Evolutionary conservation across 495 filamentous ascomycete species (phyloP).

Genomic region (Pyronema domesticum): DNA sequence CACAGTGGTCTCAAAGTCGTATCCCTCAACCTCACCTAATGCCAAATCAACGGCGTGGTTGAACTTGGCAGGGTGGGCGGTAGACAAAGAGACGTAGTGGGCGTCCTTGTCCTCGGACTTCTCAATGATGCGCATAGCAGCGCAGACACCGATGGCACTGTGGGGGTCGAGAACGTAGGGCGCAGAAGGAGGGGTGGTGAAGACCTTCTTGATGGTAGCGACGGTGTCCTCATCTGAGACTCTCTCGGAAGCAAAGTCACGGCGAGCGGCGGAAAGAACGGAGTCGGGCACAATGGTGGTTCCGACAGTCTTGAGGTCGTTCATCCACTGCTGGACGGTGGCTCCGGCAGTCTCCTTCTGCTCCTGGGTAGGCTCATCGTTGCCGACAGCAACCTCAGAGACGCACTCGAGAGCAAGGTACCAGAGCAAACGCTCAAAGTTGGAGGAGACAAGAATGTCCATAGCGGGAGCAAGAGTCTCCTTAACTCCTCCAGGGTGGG

Average conservation of each 20-base stretch:
- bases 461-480: constrained; percentile 84
- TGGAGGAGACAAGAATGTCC: constrained; percentile 88
- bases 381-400: constrained; percentile 5
- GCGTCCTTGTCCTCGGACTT: constrained; percentile 29
- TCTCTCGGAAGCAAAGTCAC: constrained; percentile 63
- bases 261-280: constrained; percentile 45
- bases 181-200: constrained; percentile 29
- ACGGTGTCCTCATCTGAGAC: constrained; percentile 65
- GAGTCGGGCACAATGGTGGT: constrained; percentile 59
- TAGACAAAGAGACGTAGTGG: constrained; percentile 64
- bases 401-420: constrained; percentile 58
- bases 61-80: constrained; percentile 91
- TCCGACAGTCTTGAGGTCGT: constrained; percentile 54
- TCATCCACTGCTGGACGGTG: constrained; percentile 52
- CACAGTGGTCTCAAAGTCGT: constrained; percentile 51
- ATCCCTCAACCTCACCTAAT: constrained; percentile 45
- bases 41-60: constrained; percentile 58
- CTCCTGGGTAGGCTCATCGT: constrained; percentile 30
- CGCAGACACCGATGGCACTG: constrained; percentile 67
- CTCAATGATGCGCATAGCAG: constrained; percentile 45
- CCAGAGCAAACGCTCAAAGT: constrained; percentile 96
- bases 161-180: constrained; percentile 84
- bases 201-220: constrained; percentile 49
- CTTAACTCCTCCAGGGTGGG: constrained; percentile 52
- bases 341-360: constrained; percentile 37